phyloP scores from a whole-genome alignment of 345 rosid genomes.

The Turritis glabra region DNA sequence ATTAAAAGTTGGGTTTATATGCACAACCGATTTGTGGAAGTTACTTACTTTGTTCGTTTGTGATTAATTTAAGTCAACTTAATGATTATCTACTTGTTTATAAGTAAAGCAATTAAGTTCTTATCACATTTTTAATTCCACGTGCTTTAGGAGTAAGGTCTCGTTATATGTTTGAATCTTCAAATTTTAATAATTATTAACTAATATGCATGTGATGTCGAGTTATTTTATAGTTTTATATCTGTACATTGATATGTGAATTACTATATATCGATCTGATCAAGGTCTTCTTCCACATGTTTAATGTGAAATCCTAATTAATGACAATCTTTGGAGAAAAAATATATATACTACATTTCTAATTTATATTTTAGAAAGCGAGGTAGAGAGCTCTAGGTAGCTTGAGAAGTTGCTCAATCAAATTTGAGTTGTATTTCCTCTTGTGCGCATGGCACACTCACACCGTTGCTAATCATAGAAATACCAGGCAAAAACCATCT shows the following conservation, averaged over 20 bases:
- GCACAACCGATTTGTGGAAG: slow-evolving; percentile 22
- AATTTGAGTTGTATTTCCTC: slow-evolving; percentile 26
- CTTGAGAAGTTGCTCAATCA: slow-evolving; percentile 24
- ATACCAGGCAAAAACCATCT: background rate
- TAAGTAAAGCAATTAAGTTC: slow-evolving; percentile 15
- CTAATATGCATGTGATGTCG: background rate
- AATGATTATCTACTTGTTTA: slow-evolving; percentile 1
- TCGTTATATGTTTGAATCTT: slow-evolving; percentile 24
- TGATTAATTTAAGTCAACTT: slow-evolving; percentile 32
- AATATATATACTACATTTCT: background rate
- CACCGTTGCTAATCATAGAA: slow-evolving; percentile 2
- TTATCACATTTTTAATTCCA: slow-evolving; percentile 23
- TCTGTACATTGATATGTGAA: slow-evolving; percentile 9
- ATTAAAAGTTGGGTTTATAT: slow-evolving; percentile 20
- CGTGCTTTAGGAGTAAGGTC: slow-evolving; percentile 15
- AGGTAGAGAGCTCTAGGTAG: background rate
- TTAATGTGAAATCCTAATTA: slow-evolving; percentile 20
- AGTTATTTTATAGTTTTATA: slow-evolving; percentile 9
- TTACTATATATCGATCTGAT: background rate
- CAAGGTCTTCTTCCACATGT: slow-evolving; percentile 33
- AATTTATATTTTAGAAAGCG: background rate
- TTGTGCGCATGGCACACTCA: slow-evolving; percentile 15
- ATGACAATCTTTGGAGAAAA: background rate
- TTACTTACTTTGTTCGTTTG: slow-evolving; percentile 19
- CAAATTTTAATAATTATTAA: background rate